Conservation (phyloP, 106 monocot species). For the Platanthera zijinensis region DNA sequence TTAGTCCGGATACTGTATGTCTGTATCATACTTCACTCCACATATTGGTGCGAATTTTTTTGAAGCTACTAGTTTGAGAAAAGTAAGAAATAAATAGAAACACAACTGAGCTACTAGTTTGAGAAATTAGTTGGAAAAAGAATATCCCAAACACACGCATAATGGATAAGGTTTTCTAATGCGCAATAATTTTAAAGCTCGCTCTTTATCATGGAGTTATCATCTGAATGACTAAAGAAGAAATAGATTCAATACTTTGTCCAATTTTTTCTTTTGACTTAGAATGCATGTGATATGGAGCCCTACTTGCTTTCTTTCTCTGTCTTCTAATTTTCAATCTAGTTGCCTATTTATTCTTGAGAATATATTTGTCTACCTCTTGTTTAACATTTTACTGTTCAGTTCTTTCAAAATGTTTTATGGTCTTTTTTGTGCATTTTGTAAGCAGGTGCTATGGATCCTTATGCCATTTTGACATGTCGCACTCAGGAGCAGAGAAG, state of each 20-base stretch:
- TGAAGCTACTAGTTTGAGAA: too few relatives aligned
- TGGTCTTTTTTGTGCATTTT: background rate
- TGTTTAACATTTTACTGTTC: background rate
- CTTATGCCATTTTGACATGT: slow-evolving; percentile 56
- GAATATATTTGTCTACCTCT: background rate
- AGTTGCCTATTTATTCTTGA: background rate
- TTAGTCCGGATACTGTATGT: too few relatives aligned
- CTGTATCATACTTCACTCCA: too few relatives aligned
- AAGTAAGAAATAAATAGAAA: too few relatives aligned
- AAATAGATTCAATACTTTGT: background rate
- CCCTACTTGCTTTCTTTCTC: background rate
- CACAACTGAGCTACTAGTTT: too few relatives aligned
- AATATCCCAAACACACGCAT: too few relatives aligned
- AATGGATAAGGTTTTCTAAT: background rate
- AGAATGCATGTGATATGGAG: background rate
- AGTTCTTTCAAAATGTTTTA: background rate
- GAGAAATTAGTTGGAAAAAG: too few relatives aligned
- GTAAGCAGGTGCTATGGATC: slow-evolving; percentile 64
- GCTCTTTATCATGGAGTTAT: background rate
- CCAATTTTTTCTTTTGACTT: background rate
- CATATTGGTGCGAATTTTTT: too few relatives aligned
- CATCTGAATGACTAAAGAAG: background rate
- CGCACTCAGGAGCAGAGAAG: slow-evolving; percentile 78
- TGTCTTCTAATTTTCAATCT: background rate
- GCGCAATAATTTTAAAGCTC: background rate